Conservation (phyloP, 352 stramenopile species). For the Elongisporangium prolatum region DNA sequence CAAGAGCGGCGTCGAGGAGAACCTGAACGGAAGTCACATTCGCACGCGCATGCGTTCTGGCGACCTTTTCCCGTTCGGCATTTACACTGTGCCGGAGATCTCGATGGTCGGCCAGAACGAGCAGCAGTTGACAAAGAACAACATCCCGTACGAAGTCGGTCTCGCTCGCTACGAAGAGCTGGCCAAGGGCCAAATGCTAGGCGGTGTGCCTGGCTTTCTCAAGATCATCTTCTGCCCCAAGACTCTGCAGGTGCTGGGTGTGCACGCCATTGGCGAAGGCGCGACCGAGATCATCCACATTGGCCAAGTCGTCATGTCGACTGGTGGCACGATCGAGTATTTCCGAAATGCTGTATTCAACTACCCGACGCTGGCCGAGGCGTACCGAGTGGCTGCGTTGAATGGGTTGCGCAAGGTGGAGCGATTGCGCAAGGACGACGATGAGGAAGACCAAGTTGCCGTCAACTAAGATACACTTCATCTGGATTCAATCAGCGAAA, state of each 20-base stretch:
- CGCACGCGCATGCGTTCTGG: conserved; percentile 81
- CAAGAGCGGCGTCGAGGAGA: conserved; percentile 34
- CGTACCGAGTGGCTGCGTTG: conserved; percentile 75
- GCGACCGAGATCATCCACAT: conserved; percentile 91
- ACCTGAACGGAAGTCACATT: conserved; percentile 58
- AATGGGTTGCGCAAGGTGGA: conserved; percentile 77
- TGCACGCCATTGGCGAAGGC: conserved; percentile 81
- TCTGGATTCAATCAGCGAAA: background rate
- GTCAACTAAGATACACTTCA: background rate
- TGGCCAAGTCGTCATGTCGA: conserved; percentile 85
- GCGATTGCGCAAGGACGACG: conserved; percentile 27
- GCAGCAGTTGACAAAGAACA: conserved; percentile 78
- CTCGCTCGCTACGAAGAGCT: conserved; percentile 80
- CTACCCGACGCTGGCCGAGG: conserved; percentile 88
- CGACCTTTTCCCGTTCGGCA: conserved; percentile 85
- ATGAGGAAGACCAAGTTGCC: background rate
- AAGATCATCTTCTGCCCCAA: conserved; percentile 86
- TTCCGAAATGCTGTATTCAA: conserved; percentile 91
- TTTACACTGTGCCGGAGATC: conserved; percentile 88
- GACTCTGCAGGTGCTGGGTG: conserved; percentile 67
- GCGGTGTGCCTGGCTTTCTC: conserved; percentile 68
- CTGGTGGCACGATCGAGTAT: conserved; percentile 82
- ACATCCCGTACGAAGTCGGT: conserved; percentile 72
- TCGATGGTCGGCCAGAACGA: conserved; percentile 89
- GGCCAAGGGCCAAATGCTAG: conserved; percentile 83